Evolutionary conservation across 306 rosid genomes (phyloP), one percentile per base, ranked within the genome.

Genomic region (Morella rubra): DNA sequence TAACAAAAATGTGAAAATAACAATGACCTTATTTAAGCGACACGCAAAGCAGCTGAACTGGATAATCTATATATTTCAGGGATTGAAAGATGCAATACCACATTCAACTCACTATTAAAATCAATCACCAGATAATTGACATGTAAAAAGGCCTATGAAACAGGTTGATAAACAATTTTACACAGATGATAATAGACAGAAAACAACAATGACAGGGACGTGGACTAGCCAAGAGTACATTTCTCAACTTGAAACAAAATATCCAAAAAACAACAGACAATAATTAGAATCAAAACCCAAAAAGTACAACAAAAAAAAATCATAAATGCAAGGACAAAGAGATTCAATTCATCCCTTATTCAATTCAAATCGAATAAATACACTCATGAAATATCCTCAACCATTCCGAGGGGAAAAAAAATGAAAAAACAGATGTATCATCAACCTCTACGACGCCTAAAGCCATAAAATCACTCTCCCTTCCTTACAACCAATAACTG

Each of bases 381-480:
- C 44, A 41, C 46, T 69, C 53, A 49, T 59, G 74, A 70, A 62
- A 71, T 45, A 74, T n/a, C 41, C 51, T 75, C 22, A 62, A 44
- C 40, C 75, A 56, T 74, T 45, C 37, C 37, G 3, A 32, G 37
- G 37, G 27, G 37, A 0, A 32, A 32, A 2, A 32, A 32, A 32
- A 32, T 32, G 37, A 32, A 32, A 32, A 32, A 32, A 32, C 37
- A 32, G 37, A 32, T 32, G 37, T 32, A 32, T 32, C 37, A 32
- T 32, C 37, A 32, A 32, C 37, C 37, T 32, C 37, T 32, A 32
- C 0, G 2, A 2, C 2, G 37, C 49, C n/a, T 51, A 49, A 32
- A 73, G 73, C 70, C 66, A 51, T 37, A 74, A 54, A 42, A 20
- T 10, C 13, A 22, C 5, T 8, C 64, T 6, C 11, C 64, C 64